phyloP scores from a whole-genome alignment of 2,329 filamentous ascomycete species.

The Hypoxylon sp. region DNA sequence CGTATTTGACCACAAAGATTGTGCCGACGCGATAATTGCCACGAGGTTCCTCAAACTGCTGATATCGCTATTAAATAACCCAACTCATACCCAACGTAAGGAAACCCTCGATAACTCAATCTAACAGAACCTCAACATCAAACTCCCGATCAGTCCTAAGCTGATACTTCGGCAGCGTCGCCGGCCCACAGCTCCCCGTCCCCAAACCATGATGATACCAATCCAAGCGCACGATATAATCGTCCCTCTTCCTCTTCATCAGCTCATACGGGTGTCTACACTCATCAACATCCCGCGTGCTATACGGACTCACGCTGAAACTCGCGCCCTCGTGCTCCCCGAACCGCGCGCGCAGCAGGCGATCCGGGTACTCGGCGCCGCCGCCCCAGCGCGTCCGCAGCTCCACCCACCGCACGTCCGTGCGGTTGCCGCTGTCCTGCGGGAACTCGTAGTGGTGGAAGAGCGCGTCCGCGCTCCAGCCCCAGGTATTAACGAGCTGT shows the following conservation, averaged over 20 bases:
- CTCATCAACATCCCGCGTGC: slow-evolving; percentile 66
- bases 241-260: slow-evolving; percentile 61
- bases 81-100: slow-evolving; percentile 48
- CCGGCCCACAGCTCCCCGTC: slow-evolving; percentile 73
- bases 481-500: slow-evolving; percentile 70
- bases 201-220: slow-evolving; percentile 74
- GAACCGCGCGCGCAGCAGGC: slow-evolving; percentile 62
- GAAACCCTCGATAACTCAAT: slow-evolving; percentile 51
- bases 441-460: slow-evolving; percentile 76
- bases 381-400: slow-evolving; percentile 56
- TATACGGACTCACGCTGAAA: slow-evolving; percentile 72
- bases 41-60: background rate
- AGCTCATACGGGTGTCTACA: slow-evolving; percentile 74
- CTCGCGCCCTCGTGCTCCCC: slow-evolving; percentile 64
- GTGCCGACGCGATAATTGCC: background rate
- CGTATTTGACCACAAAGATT: background rate
- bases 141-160: slow-evolving; percentile 60
- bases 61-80: background rate
- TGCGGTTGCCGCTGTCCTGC: slow-evolving; percentile 76
- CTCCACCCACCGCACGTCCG: slow-evolving; percentile 73
- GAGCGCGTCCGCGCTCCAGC: slow-evolving; percentile 63
- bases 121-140: slow-evolving; percentile 61
- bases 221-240: slow-evolving; percentile 71
- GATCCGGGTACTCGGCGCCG: slow-evolving; percentile 48
- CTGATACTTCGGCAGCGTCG: slow-evolving; percentile 65